phyloP scores from a whole-genome alignment of 768 basidiomycete species.

The Erythrobasidium yunnanense region DNA sequence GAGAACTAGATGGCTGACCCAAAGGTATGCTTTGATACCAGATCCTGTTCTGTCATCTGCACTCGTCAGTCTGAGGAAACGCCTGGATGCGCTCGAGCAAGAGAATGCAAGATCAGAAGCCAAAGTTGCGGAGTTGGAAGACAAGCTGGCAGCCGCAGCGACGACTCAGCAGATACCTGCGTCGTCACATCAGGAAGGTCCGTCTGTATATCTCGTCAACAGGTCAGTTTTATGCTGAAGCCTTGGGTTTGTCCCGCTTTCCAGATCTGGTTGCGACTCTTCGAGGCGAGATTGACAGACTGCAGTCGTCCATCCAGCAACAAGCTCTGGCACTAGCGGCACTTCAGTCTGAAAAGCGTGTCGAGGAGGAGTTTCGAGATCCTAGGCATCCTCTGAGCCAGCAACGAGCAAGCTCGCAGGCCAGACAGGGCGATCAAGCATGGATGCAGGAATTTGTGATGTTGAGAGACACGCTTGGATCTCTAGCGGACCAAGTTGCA shows the following conservation, averaged over 20 bases:
- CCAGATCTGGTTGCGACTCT: not conserved
- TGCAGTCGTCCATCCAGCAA: not conserved
- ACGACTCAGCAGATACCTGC: not conserved
- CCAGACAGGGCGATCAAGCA: not conserved
- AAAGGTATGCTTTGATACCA: not conserved
- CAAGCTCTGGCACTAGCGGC: not conserved
- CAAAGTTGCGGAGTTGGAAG: slow-evolving; percentile 34
- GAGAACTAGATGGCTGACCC: not conserved
- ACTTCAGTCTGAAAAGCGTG: not conserved
- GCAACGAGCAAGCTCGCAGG: too few species aligned
- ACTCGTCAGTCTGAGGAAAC: slow-evolving; percentile 12
- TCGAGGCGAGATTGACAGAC: not conserved
- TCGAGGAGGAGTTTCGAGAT: not conserved
- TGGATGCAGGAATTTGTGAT: not conserved
- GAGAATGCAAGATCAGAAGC: slow-evolving; percentile 31
- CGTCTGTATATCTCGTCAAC: not conserved
- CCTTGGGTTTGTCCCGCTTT: not conserved
- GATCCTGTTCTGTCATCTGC: slow-evolving; percentile 29
- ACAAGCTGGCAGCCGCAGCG: slow-evolving; percentile 1
- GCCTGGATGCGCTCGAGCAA: slow-evolving; percentile 27
- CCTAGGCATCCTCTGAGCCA: not conserved
- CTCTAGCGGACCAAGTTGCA: not conserved
- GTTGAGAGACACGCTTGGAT: not conserved
- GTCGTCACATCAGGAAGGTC: not conserved
- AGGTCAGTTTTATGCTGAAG: not conserved